Percentiles rank a stretch among this genome's conserved stretches.
Evolutionary conservation across 805 yeast genomes (phyloP).

Genomic region (Kazachstania kunashirensis): DNA sequence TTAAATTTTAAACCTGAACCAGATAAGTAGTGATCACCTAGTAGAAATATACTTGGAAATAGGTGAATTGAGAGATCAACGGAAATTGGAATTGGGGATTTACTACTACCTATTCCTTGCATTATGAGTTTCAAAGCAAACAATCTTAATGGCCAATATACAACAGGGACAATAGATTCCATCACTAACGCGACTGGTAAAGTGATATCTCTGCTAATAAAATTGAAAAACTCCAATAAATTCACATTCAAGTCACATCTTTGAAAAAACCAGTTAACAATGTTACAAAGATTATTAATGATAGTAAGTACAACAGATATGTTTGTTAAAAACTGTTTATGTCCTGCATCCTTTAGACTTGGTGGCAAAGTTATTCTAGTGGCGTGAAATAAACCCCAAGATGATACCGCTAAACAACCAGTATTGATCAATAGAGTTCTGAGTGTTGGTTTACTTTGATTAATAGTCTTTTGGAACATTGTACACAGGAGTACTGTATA

Average conservation of each 20-base stretch:
- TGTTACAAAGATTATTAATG: conserved; percentile 33
- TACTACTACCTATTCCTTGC: conserved; percentile 20
- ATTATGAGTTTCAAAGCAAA: conserved; percentile 43
- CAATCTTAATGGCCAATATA: conserved; percentile 62
- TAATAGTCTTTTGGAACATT: no score
- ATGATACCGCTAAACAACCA: conserved; percentile 12
- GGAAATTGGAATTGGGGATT: conserved; percentile 34
- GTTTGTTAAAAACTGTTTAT: conserved; percentile 63
- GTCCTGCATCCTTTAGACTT: conserved; percentile 48
- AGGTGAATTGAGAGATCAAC: conserved; percentile 53
- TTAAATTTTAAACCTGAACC: conserved; percentile 38
- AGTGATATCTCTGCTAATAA: conserved; percentile 27
- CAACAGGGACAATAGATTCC: conserved; percentile 50
- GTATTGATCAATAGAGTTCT: conserved; percentile 16
- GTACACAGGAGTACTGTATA: no score
- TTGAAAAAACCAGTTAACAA: conserved; percentile 29
- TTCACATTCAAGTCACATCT: conserved; percentile 3
- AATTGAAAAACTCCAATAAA: conserved; percentile 8
- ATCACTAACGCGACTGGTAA: conserved; percentile 47
- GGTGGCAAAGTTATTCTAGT: conserved; percentile 36
- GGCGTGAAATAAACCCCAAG: conserved; percentile 25
- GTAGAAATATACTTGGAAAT: conserved; percentile 45
- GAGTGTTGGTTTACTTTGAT: conserved; percentile 5
- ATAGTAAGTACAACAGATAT: conserved; percentile 44
- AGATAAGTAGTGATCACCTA: conserved; percentile 41